These are phyloP conservation scores for Apiospora malaysiana DNA, from an alignment of 2,329 filamentous ascomycete species.

Conservation along the genomic window DNA sequence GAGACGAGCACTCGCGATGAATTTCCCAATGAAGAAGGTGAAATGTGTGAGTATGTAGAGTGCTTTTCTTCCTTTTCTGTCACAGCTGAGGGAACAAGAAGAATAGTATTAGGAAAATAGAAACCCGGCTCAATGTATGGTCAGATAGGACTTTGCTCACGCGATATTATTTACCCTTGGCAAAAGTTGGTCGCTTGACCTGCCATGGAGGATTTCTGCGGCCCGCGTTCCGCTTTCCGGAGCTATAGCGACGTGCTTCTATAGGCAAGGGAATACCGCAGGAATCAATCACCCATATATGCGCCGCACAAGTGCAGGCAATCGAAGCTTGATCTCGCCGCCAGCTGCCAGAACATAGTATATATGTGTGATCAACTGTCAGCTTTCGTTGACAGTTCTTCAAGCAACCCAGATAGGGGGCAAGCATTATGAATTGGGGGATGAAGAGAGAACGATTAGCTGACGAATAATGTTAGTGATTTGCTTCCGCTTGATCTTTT, in stretches of 20 bases:
- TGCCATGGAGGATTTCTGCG: neutral
- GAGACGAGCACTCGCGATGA: too few species aligned
- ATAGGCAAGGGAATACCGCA: neutral
- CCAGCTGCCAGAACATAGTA: neutral
- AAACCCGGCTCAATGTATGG: neutral
- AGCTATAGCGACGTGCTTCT: slow-evolving; percentile 1
- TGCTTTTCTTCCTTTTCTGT: too few species aligned
- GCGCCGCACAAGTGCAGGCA: neutral
- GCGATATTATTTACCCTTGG: neutral
- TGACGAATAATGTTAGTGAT: neutral
- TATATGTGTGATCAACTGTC: neutral
- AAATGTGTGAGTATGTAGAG: neutral
- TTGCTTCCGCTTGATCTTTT: too few species aligned
- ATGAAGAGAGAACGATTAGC: neutral
- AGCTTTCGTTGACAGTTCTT: too few species aligned
- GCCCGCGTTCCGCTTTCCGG: neutral
- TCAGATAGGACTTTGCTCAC: slow-evolving; percentile 9
- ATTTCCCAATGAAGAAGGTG: neutral
- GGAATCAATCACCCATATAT: neutral
- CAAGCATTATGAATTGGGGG: neutral
- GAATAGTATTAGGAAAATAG: neutral
- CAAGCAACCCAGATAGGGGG: too few species aligned
- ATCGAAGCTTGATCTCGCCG: neutral
- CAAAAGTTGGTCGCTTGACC: neutral
- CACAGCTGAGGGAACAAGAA: neutral